Evolutionary conservation across 2,329 filamentous ascomycete species (phyloP), one percentile per base, ranked within the genome.

Genomic region (Epichloe glyceriae): DNA sequence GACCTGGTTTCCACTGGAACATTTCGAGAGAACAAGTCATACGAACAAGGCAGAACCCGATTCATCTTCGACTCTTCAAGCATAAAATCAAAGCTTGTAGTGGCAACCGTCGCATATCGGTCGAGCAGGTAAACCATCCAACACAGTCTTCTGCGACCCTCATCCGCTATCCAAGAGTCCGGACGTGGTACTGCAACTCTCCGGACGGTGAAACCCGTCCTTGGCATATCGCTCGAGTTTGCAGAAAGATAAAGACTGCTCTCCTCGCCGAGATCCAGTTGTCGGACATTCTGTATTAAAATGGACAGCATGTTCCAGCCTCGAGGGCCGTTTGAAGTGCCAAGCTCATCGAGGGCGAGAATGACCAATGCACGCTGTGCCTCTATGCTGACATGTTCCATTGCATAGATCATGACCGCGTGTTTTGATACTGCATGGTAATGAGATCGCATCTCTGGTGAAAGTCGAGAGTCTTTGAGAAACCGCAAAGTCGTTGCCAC

Each of bases 111-210:
- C 1, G 70, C 67, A 40, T 72, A 72, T 40, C 70, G 62, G 50
- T 72, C 70, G 8, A 72, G 62, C 12, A 71, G 62, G 46, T 72
- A 72, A 0, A 72, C 67, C 66, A 72, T 71, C 70, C 70, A 72
- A 47, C 67, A 70, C 0, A 71, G 57, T 2, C 70, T 62, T 3
- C 70, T 57, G 2, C 70, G 60, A 5, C 70, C 67, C 53, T 72
- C 70, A 30, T 72, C 70, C 48, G 72, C 70, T 30, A 72, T 70
- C 68, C 69, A 72, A 1, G 69, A 70, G 14, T 66, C 63, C 1
- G 70, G 69, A 5, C 62, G 63, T 3, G 63, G 61, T 6, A 63
- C 60, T 1, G 60, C 60, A 2, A 70, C 62, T 47, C 65, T 59
- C 4, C 64, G 62, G 4, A 68, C 3, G 22, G 7, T 58, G 0